Evolutionary conservation across 768 basidiomycete genomes (phyloP).

Genomic region (Terana coerulea): DNA sequence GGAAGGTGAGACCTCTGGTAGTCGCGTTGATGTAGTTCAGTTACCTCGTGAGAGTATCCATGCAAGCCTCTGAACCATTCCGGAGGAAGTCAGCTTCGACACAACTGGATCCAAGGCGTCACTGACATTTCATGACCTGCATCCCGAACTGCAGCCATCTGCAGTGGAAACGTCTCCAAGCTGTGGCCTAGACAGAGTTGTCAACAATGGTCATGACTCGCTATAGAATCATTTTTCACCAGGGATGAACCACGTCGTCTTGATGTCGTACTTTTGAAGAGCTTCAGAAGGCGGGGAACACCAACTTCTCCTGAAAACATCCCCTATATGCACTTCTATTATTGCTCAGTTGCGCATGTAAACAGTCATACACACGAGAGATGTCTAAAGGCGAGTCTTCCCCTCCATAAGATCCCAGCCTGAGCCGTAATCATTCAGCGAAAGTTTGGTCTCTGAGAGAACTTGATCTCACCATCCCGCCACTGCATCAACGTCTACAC

Average conservation of each 20-base stretch:
- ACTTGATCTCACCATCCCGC: conserved; percentile 72
- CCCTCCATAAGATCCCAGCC: conserved; percentile 75
- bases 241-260: conserved; percentile 75
- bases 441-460: not conserved
- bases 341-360: not conserved
- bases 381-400: conserved; percentile 69
- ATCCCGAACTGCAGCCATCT: conserved; percentile 68
- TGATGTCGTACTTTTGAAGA: conserved; percentile 70
- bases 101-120: no score
- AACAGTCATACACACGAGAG: conserved; percentile 41
- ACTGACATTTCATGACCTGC: conserved; percentile 67
- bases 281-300: conserved; percentile 59
- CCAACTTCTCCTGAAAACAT: conserved; percentile 79
- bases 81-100: not conserved
- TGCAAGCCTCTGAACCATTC: conserved; percentile 48
- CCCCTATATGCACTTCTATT: conserved; percentile 32
- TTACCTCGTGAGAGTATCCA: conserved; percentile 68
- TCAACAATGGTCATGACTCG: not conserved
- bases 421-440: conserved; percentile 17
- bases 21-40: not conserved
- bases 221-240: conserved; percentile 31
- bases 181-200: conserved; percentile 47
- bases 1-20: not conserved
- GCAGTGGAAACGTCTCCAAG: conserved; percentile 68
- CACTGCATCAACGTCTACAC: conserved; percentile 75